phyloP scores from a whole-genome alignment of 768 basidiomycete species.

The Candolleomyces eurysporus region DNA sequence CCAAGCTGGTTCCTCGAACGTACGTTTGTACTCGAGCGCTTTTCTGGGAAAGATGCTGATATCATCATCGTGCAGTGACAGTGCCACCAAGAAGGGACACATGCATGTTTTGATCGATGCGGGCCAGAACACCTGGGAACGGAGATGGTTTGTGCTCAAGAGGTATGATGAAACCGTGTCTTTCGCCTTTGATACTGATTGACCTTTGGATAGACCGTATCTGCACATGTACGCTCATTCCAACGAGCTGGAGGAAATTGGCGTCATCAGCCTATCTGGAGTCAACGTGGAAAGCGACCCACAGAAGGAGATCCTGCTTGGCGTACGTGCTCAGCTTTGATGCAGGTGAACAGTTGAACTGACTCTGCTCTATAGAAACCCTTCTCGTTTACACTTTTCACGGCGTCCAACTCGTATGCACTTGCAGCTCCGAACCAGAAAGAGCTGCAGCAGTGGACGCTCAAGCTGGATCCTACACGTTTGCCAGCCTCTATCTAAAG shows the following conservation, averaged over 20 bases:
- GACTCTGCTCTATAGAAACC: constrained; percentile 54
- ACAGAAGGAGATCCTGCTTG: constrained; percentile 83
- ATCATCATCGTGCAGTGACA: constrained; percentile 52
- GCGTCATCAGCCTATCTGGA: constrained; percentile 77
- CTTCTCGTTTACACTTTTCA: constrained; percentile 88
- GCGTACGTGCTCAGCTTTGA: constrained; percentile 51
- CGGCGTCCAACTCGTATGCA: constrained; percentile 88
- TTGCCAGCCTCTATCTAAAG: constrained; percentile 26
- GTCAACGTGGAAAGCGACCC: constrained; percentile 86
- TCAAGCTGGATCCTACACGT: constrained; percentile 82
- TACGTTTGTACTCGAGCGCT: constrained; percentile 28
- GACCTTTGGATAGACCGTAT: constrained; percentile 63
- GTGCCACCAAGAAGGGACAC: constrained; percentile 81
- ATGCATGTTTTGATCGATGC: constrained; percentile 81
- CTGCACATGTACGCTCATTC: constrained; percentile 84
- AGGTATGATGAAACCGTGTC: constrained; percentile 46
- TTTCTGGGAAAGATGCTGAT: neutral
- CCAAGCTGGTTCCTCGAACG: constrained; percentile 74
- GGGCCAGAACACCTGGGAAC: constrained; percentile 76
- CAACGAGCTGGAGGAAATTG: constrained; percentile 80
- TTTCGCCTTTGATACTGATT: neutral
- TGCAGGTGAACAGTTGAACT: neutral
- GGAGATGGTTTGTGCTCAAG: constrained; percentile 82
- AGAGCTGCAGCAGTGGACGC: constrained; percentile 83
- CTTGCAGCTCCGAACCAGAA: constrained; percentile 78